Base-by-base conservation (phyloP, 306 rosid genomes). In the Cucumis melo region DNA sequence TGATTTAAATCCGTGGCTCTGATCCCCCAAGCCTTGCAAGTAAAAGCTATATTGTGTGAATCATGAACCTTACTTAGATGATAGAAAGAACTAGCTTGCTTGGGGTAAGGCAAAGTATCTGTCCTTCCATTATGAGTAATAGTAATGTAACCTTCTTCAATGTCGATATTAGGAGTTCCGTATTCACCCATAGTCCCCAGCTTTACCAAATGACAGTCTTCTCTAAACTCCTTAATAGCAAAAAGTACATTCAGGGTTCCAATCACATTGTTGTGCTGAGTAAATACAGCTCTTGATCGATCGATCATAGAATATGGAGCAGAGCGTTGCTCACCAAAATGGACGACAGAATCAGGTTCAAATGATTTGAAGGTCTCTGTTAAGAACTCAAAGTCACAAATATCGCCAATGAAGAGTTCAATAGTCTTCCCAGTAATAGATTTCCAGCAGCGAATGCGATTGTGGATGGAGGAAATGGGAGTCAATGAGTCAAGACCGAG, bases 141-240 rank as follows among this genome's bases (percentile, higher is more conserved):
- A 54, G 96, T 90, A 74, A 94, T 94, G 83, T 87, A 94, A 66
- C 98, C 98, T 81, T 94, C 98, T 86, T 94, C 98, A 3, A 94
- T 94, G 74, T 94, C 98, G 71, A 94, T 91, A 85, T 94, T 91
- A 66, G 97, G 97, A 80, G 98, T 94, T 61, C 98, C 98, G 41
- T 94, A 94, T 80, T 94, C 98, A 65, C 98, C 98, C 98, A 94
- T 90, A 60, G 98, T 94, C 85, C 98, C 97, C 23, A 94, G 98
- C 90, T 91, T 94, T 81, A 94, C 97, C 32, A 90, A 78, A 82
- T 94, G 98, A 70, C 98, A 94, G 77, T 91, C 82, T 80, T 94
- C 95, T 78, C 91, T 81, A 66, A 79, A 94, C 87, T 94, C 97
- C 81, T 94, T 94, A 64, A 94, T 91, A 57, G 98, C 97, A 79